Evolutionary conservation across 495 filamentous ascomycete species (phyloP).

Genomic region (Penicillium turbatum): DNA sequence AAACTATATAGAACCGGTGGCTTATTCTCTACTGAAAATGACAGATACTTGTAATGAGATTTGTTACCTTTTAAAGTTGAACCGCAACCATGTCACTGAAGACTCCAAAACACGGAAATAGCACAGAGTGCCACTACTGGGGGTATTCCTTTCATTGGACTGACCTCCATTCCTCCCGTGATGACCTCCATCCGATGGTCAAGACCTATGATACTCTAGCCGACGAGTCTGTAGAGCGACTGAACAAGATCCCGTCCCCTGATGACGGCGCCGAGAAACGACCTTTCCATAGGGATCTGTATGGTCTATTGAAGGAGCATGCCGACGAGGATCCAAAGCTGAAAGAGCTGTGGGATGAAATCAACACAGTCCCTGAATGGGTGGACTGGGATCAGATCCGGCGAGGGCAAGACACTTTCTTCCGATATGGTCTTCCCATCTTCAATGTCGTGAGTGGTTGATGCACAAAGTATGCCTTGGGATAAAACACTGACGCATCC

Average conservation of each 20-base stretch:
- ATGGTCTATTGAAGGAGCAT: conserved; percentile 56
- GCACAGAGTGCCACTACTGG: conserved; percentile 47
- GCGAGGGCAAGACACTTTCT: conserved; percentile 58
- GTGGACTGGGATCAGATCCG: conserved; percentile 78
- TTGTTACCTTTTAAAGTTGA: not conserved
- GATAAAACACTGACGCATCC: not conserved
- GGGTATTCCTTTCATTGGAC: conserved; percentile 70
- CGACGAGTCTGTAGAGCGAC: conserved; percentile 57
- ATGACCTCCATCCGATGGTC: conserved; percentile 57
- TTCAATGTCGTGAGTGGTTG: conserved; percentile 42
- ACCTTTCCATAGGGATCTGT: conserved; percentile 52
- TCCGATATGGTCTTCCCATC: conserved; percentile 66
- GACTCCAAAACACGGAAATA: conserved; percentile 13
- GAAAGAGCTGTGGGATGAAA: conserved; percentile 58
- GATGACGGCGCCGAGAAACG: conserved; percentile 14
- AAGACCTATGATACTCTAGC: conserved; percentile 65
- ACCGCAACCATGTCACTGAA: conserved; percentile 15
- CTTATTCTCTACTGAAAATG: not conserved
- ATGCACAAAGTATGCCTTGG: not conserved
- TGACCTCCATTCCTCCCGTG: conserved; percentile 55
- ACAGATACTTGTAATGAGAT: not conserved
- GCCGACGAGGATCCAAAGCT: conserved; percentile 53
- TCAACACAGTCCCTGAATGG: conserved; percentile 70
- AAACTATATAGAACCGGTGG: not conserved
- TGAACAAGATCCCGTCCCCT: conserved; percentile 52